Base-by-base conservation (phyloP, 1,284 basidiomycete genomes). In the Thelephora terrestris region DNA sequence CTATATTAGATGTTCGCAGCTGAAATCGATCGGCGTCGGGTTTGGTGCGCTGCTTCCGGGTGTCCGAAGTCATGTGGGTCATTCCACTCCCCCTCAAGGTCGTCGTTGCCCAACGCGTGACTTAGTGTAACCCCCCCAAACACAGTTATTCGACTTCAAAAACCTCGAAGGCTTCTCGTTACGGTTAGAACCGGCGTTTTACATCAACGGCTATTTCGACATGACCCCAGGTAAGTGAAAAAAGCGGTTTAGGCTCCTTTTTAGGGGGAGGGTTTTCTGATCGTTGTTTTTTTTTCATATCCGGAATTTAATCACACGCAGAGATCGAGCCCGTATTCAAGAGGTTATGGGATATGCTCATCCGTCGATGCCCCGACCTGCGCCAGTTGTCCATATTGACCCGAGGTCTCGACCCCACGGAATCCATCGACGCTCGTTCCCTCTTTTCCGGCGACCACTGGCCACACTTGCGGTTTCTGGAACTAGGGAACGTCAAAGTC, bases 281-380 rank as follows among this genome's bases (percentile, higher is more conserved):
- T 1, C 5, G n/a, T n/a, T n/a, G n/a, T n/a, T 14, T 9, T 43
- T 17, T 20, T 37, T 49, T 52, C 36, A 24, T 37, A 49, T 43
- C 51, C 43, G 40, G n/a, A n/a, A n/a, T n/a, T n/a, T n/a, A n/a
- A n/a, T n/a, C n/a, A n/a, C 16, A 37, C 35, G 35, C 52, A 70
- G 67, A 67, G 54, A 67, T 66, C 46, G 59, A 66, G 53, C 62
- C 68, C 7, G 60, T 67, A 6, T 69, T 71, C 50, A 67, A 65
- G 47, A 68, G 67, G 39, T 65, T 86, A 40, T 82, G 79, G 78
- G 71, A 78, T 51, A 84, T 86, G 83, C 71, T 86, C 47, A 73
- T 76, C 48, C 63, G 66, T 20, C 71, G 71, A 27, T 81, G 78
- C 55, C 79, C 78, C 1, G 67, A 79, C 55, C 71, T 85, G 25